Base-by-base conservation (phyloP, 148 eudicot species). In the Arbutus unedo region DNA sequence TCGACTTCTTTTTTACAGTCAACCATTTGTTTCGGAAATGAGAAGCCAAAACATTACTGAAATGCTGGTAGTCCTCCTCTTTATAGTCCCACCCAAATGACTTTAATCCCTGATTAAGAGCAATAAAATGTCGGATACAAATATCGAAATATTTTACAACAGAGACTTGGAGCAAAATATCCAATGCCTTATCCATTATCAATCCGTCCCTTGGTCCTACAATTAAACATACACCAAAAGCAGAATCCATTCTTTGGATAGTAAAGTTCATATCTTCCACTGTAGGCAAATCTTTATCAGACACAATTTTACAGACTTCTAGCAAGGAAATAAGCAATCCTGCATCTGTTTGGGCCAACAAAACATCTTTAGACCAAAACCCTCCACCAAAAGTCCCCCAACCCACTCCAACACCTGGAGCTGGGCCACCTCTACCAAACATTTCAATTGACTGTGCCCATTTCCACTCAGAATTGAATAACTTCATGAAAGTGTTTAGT, bases 321-420 rank as follows among this genome's bases (percentile, higher is more conserved):
- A 94, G 90, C 89, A 96, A 84, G 78, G 81, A 85, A 82, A 84
- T 81, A 21, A 94, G 80, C 60, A 96, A 83, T 81, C 87, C 87
- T 53, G 94, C 93, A 84, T 92, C 94, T 80, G 88, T 86, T 87
- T 90, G 94, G 84, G 85, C 91, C 90, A 92, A 87, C 54, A 91
- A 82, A 78, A 87, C 76, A 59, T 83, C 78, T 64, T 81, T 80
- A 60, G 97, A 93, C 98, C 98, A 96, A 86, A 89, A 92, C 45
- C 98, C 99, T 45, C 98, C 99, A 83, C 93, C 91, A 78, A 84
- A 76, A 14, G 91, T 88, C 81, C 99, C 98, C 98, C 99, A 96
- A 23, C 99, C 99, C 70, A 90, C 86, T 68, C 99, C 99, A 68
- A 92, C 91, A 21, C 99, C 99, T 74, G 99, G 99, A 76, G 99